These are phyloP conservation scores for Candida vaughaniae DNA, from an alignment of 805 yeast genomes.

Conservation along the genomic window DNA sequence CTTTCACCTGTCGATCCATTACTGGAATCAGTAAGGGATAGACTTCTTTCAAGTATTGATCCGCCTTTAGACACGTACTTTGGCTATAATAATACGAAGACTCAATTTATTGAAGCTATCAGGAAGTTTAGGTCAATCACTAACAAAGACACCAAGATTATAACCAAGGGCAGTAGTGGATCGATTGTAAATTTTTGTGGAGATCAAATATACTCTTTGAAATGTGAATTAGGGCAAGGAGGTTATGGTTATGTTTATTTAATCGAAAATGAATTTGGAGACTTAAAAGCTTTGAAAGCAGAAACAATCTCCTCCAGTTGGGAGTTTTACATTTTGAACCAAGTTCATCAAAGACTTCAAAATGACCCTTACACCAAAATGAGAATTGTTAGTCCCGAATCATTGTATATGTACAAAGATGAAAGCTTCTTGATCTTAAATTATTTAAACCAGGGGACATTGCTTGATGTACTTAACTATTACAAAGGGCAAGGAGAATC, in stretches of 20 bases:
- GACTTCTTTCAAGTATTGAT: slow-evolving; percentile 35
- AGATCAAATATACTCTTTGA: slow-evolving; percentile 46
- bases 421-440: slow-evolving; percentile 69
- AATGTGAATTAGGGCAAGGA: slow-evolving; percentile 70
- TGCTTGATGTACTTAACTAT: slow-evolving; percentile 63
- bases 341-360: slow-evolving; percentile 45
- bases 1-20: slow-evolving; percentile 36
- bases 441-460: slow-evolving; percentile 67
- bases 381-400: slow-evolving; percentile 50
- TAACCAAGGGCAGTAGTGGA: slow-evolving; percentile 31
- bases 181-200: slow-evolving; percentile 47
- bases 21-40: slow-evolving; percentile 37
- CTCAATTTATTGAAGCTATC: slow-evolving; percentile 15
- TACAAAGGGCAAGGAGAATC: slow-evolving; percentile 26
- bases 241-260: slow-evolving; percentile 77
- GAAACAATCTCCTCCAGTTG: slow-evolving; percentile 69
- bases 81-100: slow-evolving; percentile 27
- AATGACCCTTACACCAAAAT: slow-evolving; percentile 2
- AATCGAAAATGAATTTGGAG: slow-evolving; percentile 58
- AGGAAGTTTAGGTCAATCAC: slow-evolving; percentile 38
- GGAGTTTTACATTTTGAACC: slow-evolving; percentile 76
- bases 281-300: slow-evolving; percentile 65
- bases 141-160: slow-evolving; percentile 31
- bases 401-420: slow-evolving; percentile 57
- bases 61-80: slow-evolving; percentile 33